Base-by-base conservation (phyloP, 1,284 basidiomycete species). In the Ustilago trichophora region DNA sequence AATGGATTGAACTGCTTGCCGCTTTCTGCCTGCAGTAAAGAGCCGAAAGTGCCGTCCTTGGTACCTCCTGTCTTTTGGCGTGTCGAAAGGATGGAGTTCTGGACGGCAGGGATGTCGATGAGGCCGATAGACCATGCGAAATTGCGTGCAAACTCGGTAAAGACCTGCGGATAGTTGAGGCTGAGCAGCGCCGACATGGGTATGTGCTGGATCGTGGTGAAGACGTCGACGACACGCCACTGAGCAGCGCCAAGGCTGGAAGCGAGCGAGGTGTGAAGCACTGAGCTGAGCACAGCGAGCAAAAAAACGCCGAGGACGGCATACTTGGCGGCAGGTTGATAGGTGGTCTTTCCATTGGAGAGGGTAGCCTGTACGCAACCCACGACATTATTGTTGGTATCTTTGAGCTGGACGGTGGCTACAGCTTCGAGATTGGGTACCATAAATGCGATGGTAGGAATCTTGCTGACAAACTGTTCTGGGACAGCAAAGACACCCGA, bases 351-450 rank as follows among this genome's bases (percentile, higher is more conserved):
- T 10, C 94, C 93, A 78, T 98, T 98, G 18, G 91, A 89, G 4
- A 98, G 84, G 1, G 93, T 95, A 8, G 92, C 88, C 81, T 95
- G 92, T 4, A 98, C 85, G 74, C 94, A 98, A 0, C 92, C 92
- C 38, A 89, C 91, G 57, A 91, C 85, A 38, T 88, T 87, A 2
- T 89, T 90, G 41, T 84, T 83, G 32, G 87, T 85, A 63, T 92
- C 88, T 1, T 85, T 86, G 21, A 98, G 85, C 9, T 88, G 87
- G 46, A 98, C 84, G 65, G 92, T 90, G 0, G 88, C 93, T 69
- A 89, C 92, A 1, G 91, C 93, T 81, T 98, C 93, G 13, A 98
- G 85, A 81, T 98, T 90, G 9, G 95, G 95, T 21, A 98, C 90
- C 19, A 85, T 85, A 82, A 89, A 98, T 0, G 90, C 93, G 58